Evolutionary conservation across 139 green algal genomes (phyloP), one percentile per base, ranked within the genome.

Genomic region (Auxenochlorella pyrenoidosa): DNA sequence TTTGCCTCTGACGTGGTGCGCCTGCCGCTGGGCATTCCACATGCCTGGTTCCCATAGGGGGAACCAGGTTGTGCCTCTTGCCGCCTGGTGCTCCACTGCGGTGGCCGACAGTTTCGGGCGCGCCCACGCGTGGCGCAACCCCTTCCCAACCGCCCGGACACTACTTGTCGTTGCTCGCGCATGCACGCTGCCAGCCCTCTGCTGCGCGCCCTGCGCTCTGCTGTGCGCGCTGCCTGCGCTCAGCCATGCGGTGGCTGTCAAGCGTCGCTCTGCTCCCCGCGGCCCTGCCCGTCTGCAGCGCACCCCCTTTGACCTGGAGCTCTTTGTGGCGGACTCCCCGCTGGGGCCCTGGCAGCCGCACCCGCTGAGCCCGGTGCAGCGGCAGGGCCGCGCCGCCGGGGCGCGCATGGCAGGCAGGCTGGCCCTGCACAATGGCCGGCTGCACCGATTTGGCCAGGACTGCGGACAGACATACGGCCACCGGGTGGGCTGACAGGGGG

Each of bases 361-460:
- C 79, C 54, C 79, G 16, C 10, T 36, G 43, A 91, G 75, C 86
- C 89, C 89, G 32, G 75, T 90, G 70, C 83, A 85, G 54, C 32
- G 30, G 58, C 71, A 83, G 32, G 34, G 82, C 26, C 70, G 77
- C 18, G 34, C 38, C 21, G 43, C 86, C 3, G 90, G 86, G 8
- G 71, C 86, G 3, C 86, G 90, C 43, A 87, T 84, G 72, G 90
- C 70, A 0, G 90, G 90, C 44, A 40, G 88, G 51, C 59, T 90
- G 22, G n/a, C 92, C 3, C 60, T 85, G 59, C 32, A 87, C 58
- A 21, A 86, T 4, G 89, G 85, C 8, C 40, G 70, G 16, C 77
- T 92, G 40, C 86, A 87, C 75, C 80, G 90, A 34, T 92, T 93
- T 80, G 90, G 86, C 13, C 89, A 92, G 90, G 90, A 93, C 85